These are phyloP conservation scores for Lactifluus piperatus DNA, from an alignment of 768 basidiomycete genomes.

Conservation along the genomic window DNA sequence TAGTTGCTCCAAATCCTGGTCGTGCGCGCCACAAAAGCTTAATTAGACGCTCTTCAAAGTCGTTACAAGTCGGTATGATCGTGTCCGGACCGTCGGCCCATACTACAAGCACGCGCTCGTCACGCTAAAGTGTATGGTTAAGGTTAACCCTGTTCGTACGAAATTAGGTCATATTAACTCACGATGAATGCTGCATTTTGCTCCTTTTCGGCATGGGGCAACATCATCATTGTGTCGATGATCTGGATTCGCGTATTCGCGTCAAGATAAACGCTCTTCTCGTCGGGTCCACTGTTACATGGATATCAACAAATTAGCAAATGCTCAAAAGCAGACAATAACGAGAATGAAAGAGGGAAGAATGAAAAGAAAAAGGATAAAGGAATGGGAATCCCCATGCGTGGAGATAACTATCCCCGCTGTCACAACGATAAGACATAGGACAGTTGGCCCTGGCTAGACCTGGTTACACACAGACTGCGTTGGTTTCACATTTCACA, in stretches of 20 bases:
- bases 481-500: not conserved
- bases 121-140: slow-evolving; percentile 42
- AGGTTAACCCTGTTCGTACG: not conserved
- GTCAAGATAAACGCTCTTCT: slow-evolving; percentile 37
- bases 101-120: slow-evolving; percentile 76
- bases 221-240: slow-evolving; percentile 65
- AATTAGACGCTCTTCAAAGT: slow-evolving; percentile 52
- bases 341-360: not conserved
- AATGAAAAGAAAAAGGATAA: not conserved
- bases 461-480: not conserved
- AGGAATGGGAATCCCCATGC: not conserved
- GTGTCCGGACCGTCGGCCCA: slow-evolving; percentile 77
- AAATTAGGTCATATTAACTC: slow-evolving; percentile 24
- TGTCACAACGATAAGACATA: not conserved
- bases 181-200: slow-evolving; percentile 68
- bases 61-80: slow-evolving; percentile 49
- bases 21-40: slow-evolving; percentile 44
- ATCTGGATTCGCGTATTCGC: slow-evolving; percentile 71
- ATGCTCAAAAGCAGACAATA: not conserved
- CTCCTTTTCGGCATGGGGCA: slow-evolving; percentile 52
- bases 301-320: not conserved
- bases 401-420: not conserved
- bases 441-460: not conserved
- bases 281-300: slow-evolving; percentile 24
- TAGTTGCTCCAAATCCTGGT: slow-evolving; percentile 24